Evolutionary conservation across 495 filamentous ascomycete species (phyloP), one percentile per base, ranked within the genome.

Genomic region (Neurospora pannonica): DNA sequence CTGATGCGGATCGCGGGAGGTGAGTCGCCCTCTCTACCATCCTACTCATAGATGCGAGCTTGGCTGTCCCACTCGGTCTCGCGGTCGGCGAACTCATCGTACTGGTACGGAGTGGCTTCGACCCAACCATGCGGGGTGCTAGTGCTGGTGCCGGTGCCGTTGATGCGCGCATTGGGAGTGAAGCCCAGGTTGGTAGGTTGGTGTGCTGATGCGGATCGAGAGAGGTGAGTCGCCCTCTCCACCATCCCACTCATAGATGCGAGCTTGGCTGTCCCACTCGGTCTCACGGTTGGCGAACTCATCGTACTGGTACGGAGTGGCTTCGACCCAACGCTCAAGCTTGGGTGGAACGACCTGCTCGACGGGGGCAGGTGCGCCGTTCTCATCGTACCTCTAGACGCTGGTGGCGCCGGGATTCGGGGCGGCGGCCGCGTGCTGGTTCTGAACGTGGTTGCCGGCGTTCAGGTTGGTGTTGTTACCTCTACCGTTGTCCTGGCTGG

Each of bases 181-280:
- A 80, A 80, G 67, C 69, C 71, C 28, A 43, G 2, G 17, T 39
- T 39, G 38, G 11, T 19, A 79, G 70, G 74, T 72, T 76, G 24
- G 76, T 70, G 34, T 73, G 72, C 10, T 72, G 73, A 67, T 19
- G 71, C 4, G 46, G 46, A 24, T 54, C 46, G 10, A 28, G 19
- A 40, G 39, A 39, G 34, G 54, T 48, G 21, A 21, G 70, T 99
- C 95, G 15, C 95, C 96, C 75, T 86, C 91, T 5, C 97, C 93
- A 3, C 93, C 93, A 13, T 90, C 86, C 92, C 92, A 98, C 79
- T 97, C 91, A 73, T 99, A 98, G 19, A 90, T 87, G 2, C 76
- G 77, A 28, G 90, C 90, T 73, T 87, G 88, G 15, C 81, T 60
- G 70, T 83, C 78, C 82, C 84, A 82, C 43, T 81, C 70, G 24